Conservation (phyloP, 768 basidiomycete genomes). For the Auriscalpium microsporum region DNA sequence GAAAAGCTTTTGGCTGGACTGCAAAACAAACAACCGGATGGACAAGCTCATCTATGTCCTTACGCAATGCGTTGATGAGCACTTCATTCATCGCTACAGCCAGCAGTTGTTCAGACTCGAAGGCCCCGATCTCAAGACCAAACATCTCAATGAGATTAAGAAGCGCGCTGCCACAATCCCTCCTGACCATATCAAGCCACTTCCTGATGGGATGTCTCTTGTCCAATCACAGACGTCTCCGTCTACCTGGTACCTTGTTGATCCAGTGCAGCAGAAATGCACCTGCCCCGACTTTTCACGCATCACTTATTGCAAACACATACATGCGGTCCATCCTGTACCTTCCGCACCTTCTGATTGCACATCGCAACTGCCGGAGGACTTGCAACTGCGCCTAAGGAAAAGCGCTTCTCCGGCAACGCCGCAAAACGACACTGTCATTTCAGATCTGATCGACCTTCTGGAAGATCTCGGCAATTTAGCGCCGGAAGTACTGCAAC, state of each 20-base stretch:
- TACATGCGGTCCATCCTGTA: background rate
- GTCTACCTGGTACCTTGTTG: background rate
- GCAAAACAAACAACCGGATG: background rate
- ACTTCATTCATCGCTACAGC: background rate
- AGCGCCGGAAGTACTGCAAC: too few species aligned
- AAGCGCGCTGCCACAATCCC: background rate
- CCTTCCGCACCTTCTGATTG: too few species aligned
- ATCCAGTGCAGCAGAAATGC: background rate
- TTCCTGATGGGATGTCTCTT: background rate
- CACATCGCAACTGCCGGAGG: too few species aligned
- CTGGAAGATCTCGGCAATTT: too few species aligned
- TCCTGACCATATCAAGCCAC: background rate
- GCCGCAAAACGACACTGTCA: too few species aligned
- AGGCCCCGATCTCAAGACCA: background rate
- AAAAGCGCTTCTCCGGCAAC: too few species aligned
- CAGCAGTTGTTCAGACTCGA: background rate
- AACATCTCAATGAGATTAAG: background rate
- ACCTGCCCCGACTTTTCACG: background rate
- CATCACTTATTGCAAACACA: background rate
- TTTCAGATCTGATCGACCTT: too few species aligned
- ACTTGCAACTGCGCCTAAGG: too few species aligned
- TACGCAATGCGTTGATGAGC: background rate
- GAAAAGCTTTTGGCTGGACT: background rate
- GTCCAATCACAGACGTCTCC: background rate
- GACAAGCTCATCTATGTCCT: background rate